Base-by-base conservation (phyloP, 2,329 filamentous ascomycete genomes). In the Fusarium euwallaceae region DNA sequence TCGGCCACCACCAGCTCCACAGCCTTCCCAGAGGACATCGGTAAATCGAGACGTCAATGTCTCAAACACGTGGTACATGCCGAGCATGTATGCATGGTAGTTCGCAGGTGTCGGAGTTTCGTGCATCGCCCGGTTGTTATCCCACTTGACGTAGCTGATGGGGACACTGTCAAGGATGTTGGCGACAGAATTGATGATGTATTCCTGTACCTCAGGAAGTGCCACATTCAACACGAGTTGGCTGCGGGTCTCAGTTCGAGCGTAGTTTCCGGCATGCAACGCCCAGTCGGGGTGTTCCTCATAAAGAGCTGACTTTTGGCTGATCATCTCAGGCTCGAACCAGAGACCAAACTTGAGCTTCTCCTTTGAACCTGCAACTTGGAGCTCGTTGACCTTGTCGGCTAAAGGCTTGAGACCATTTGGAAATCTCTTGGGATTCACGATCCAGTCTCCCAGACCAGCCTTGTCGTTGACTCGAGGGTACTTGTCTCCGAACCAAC, bases 321-420 rank as follows among this genome's bases (percentile, higher is more conserved):
- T 92, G 60, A 92, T 87, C 91, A 93, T 93, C 75, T 93, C 91
- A 0, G 90, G 91, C 78, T 93, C 91, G 3, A 93, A 85, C 91
- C 91, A 93, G 4, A 93, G 84, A 17, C 91, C 91, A 72, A 93
- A 93, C 14, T 86, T 84, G 56, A 93, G 79, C 2, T 87, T 84
- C 0, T 83, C 82, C 0, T 63, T 84, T 0, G 87, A 84, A 34
- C 88, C 86, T 3, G 84, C 80, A 0, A 86, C 85, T 4, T 85
- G 83, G 7, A 91, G 84, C 9, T 84, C 81, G 6, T 86, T 89
- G 37, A 92, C 84, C 6, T 85, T 83, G 0, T 85, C 80, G 2
- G 91, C 87, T 2, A 91, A 85, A 0, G 87, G 82, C 0, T 80
- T 80, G 0, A 93, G 80, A 0, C 91, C 91, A 6, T 89, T 77